Base-by-base conservation (phyloP, 306 rosid species). In the Prosopis cineraria region DNA sequence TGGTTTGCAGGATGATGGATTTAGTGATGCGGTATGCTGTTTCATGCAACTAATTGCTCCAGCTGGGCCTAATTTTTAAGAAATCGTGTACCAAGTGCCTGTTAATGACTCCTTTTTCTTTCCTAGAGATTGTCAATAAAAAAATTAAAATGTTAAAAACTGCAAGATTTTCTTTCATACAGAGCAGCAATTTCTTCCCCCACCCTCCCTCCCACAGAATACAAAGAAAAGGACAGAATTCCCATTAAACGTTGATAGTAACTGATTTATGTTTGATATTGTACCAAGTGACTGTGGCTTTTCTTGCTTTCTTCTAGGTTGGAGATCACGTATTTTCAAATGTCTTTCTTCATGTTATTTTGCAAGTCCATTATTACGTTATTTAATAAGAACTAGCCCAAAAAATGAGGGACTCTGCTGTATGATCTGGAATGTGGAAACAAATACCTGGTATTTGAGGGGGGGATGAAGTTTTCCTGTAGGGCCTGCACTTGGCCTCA, bases 1-100 rank as follows among this genome's bases (percentile, higher is more conserved):
- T 80, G 72, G 80, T 82, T 63, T 76, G 13, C 85, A 87, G 33
- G 89, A 90, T 73, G 94, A 88, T 44, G 91, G 31, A 71, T 90
- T 85, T 69, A 75, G 76, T 65, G 88, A 85, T 39, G 41, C 82
- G 91, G 94, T 92, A 81, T 63, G 92, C 40, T 74, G 41, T 75
- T 69, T 75, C 39, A 12, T 78, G 50, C 52, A 75, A 33, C 7
- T 72, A 10, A n/a, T 76, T 65, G 63, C 60, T 7, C 73, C 74
- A 10, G 47, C 34, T 25, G 43, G 78, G 58, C 50, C 45, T 70
- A 62, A 55, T 79, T 19, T 59, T 19, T 34, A 29, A 40, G 81
- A 78, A 76, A 71, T 45, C 30, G 64, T 40, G 33, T 12, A 16
- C 24, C 65, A 63, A 83, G 52, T 43, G 65, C 58, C 72, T 34